phyloP scores from a whole-genome alignment of 352 stramenopile species.

The Plasmopara muralis region DNA sequence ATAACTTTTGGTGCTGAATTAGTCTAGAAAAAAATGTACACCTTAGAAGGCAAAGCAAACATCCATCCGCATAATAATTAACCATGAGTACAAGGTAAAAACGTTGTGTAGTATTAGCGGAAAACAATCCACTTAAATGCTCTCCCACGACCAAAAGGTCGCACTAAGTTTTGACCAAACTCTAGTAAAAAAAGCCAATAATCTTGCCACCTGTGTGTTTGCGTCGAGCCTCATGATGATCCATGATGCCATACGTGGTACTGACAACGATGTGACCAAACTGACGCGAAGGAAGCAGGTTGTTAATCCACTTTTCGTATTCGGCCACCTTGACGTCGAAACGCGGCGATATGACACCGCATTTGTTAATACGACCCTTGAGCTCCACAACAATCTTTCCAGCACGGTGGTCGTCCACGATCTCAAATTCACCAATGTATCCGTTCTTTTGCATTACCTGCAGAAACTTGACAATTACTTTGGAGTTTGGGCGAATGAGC shows the following conservation, averaged over 20 bases:
- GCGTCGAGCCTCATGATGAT: slow-evolving; percentile 92
- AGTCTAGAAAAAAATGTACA: background rate
- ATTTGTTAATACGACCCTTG: slow-evolving; percentile 99
- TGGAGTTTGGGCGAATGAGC: slow-evolving; percentile 97
- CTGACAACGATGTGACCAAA: slow-evolving; percentile 97
- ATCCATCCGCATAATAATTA: too few relatives aligned
- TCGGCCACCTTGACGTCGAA: slow-evolving; percentile 97
- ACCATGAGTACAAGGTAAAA: slow-evolving; percentile 13
- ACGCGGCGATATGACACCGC: slow-evolving; percentile 97
- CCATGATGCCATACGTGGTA: slow-evolving; percentile 89
- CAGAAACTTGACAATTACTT: slow-evolving; percentile 99
- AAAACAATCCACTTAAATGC: slow-evolving; percentile 24
- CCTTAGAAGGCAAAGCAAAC: too few relatives aligned
- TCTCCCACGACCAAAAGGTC: slow-evolving; percentile 21
- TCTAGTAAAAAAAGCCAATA: slow-evolving; percentile 99
- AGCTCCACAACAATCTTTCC: slow-evolving; percentile 99
- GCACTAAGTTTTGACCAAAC: slow-evolving; percentile 10
- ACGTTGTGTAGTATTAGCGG: slow-evolving; percentile 21
- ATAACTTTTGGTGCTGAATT: background rate
- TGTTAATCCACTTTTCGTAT: slow-evolving; percentile 99
- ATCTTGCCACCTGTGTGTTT: slow-evolving; percentile 99
- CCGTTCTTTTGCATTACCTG: slow-evolving; percentile 99
- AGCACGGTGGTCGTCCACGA: slow-evolving; percentile 98
- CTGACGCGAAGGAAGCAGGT: slow-evolving; percentile 97
- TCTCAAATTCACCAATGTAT: slow-evolving; percentile 99